Conservation (phyloP, 2,329 filamentous ascomycete genomes). For the Fusarium succisae region DNA sequence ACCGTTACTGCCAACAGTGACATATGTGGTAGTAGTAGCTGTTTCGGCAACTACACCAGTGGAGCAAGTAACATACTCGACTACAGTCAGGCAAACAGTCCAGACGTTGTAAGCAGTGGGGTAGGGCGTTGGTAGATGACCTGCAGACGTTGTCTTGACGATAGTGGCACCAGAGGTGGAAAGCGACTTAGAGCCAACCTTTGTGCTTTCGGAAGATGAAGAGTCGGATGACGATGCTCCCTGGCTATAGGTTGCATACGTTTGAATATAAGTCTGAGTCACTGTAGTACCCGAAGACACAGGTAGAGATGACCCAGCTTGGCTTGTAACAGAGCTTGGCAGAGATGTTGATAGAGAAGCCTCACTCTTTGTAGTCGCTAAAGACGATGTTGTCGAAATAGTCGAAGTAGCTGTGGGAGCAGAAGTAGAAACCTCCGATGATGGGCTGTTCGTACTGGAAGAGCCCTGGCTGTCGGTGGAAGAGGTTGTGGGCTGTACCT, state of each 20-base stretch:
- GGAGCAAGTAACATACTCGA: neutral
- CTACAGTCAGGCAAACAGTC: neutral
- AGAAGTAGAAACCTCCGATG: neutral
- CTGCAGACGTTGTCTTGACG: neutral
- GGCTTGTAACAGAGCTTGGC: neutral
- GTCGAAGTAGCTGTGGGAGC: neutral
- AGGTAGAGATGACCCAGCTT: neutral
- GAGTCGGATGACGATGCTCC: rapidly evolving
- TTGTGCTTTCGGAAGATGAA: neutral
- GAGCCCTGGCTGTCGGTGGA: neutral
- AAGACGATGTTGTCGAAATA: rapidly evolving
- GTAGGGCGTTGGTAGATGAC: neutral
- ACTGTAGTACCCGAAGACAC: neutral
- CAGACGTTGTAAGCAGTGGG: neutral
- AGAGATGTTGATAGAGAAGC: neutral
- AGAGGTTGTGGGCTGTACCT: neutral
- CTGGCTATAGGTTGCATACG: neutral
- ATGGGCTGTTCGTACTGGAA: rapidly evolving
- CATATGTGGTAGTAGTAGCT: neutral
- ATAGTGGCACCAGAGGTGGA: neutral
- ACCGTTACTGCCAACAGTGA: neutral
- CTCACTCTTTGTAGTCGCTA: rapidly evolving
- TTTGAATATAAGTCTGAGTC: neutral
- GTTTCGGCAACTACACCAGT: neutral
- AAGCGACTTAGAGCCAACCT: neutral